Percentiles rank a stretch among this genome's conserved stretches.
Evolutionary conservation across 257 asterid species (phyloP).

Genomic region (Misopates orontium): DNA sequence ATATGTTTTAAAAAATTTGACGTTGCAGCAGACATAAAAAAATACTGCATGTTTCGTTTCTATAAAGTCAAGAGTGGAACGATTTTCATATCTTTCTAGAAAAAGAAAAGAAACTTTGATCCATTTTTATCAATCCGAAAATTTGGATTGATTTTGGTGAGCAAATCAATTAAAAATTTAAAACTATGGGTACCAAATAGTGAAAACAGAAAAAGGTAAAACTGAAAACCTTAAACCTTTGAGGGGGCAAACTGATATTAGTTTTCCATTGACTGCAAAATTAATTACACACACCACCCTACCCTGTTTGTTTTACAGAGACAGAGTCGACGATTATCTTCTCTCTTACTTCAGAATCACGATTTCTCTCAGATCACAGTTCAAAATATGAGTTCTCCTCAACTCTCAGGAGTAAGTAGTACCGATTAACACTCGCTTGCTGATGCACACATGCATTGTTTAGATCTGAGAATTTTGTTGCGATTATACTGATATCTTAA

Average conservation of each 20-base stretch:
- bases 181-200: not conserved
- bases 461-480: constrained; percentile 26
- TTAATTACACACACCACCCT: constrained; percentile 18
- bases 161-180: not conserved
- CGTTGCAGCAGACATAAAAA: too few relatives aligned
- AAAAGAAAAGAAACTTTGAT: too few relatives aligned
- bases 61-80: too few relatives aligned
- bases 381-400: constrained; percentile 51
- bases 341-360: constrained; percentile 19
- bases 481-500: not conserved
- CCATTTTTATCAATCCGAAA: too few relatives aligned
- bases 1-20: too few relatives aligned
- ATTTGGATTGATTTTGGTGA: not conserved
- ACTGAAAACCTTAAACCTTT: constrained; percentile 9
- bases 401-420: constrained; percentile 46
- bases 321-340: constrained; percentile 18
- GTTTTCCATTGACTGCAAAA: not conserved
- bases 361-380: constrained; percentile 14
- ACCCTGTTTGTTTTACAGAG: constrained; percentile 9
- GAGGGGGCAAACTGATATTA: constrained; percentile 29
- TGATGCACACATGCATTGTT: constrained; percentile 1
- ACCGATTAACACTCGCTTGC: not conserved
- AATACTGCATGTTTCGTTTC: too few relatives aligned
- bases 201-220: not conserved
- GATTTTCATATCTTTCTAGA: too few relatives aligned